Base-by-base conservation (phyloP, 768 basidiomycete genomes). In the Pleurotus platypus region DNA sequence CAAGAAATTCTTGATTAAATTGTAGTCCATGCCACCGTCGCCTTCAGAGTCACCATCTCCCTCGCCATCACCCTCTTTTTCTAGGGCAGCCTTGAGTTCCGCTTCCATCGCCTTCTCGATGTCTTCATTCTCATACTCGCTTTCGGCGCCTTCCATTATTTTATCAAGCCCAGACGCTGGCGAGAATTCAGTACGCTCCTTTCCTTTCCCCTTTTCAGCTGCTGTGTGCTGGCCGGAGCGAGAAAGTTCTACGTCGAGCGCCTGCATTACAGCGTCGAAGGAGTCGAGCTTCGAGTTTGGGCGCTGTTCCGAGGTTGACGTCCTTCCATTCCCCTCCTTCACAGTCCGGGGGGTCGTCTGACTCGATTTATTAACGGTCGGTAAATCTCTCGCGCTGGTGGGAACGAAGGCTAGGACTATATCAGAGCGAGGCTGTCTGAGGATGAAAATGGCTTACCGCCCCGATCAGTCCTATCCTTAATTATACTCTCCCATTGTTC, bases 201-300 rank as follows among this genome's bases (percentile, higher is more conserved):
- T 86, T 18, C 69, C 75, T 64, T 75, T 79, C 51, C 60, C 66
- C 63, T 63, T 68, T 58, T 46, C 43, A 43, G 58, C 60, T 42
- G 50, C 27, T 63, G 69, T 62, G 37, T 46, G 57, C 47, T 64
- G 60, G 26, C 74, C 77, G 46, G 73, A 68, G 13, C 77, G 81
- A 16, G 75, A 76, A 24, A 40, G 51, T 63, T 97, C 91, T 15
- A 75, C 81, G 63, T 99, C 97, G 87, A 98, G 92, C 2, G 94
- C 94, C 66, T 84, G 82, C 97, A 98, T 98, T 30, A 98, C 92
- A 1, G 89, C 83, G 67, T 99, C 97, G 61, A 99, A 98, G 0
- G 94, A 94, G 68, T 95, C 83, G 18, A 98, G 78, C 47, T 86
- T 83, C 3, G 86, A 82, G 68, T 94, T 76, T 11, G 76, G 75